A percentile compares a stretch with the other conserved stretches of the same genome.
Evolutionary conservation across 2,329 filamentous ascomycete species (phyloP).

Genomic region (Fusarium nematophilum): DNA sequence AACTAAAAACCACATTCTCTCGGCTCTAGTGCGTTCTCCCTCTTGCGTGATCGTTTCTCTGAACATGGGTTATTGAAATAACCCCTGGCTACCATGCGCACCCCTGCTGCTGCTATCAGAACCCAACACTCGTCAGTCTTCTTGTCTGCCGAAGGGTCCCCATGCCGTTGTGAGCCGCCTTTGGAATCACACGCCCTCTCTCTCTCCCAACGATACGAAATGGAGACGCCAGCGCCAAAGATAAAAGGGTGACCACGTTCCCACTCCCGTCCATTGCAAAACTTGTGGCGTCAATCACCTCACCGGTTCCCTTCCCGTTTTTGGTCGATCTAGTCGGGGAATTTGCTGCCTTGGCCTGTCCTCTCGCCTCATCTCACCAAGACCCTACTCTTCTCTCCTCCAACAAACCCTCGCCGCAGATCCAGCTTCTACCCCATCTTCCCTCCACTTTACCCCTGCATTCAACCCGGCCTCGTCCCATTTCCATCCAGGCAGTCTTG

Average conservation of each 20-base stretch:
- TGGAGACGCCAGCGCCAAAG: constrained; percentile 5
- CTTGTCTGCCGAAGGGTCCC: constrained; percentile 5
- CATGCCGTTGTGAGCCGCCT: constrained; percentile 25
- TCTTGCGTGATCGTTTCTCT: constrained; percentile 23
- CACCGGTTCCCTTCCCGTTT: constrained; percentile 36
- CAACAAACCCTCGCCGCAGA: constrained; percentile 26
- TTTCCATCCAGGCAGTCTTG: constrained; percentile 10
- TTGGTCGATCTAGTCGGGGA: constrained; percentile 23
- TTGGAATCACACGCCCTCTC: too few species aligned
- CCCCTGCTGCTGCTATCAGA: too few species aligned
- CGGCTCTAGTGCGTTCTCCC: constrained; percentile 13
- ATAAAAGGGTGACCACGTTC: constrained; percentile 32
- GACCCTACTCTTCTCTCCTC: constrained; percentile 10
- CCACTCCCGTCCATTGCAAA: constrained; percentile 40
- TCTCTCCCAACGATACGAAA: too few species aligned
- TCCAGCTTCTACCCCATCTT: constrained; percentile 22
- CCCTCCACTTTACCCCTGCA: constrained; percentile 21
- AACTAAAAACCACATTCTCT: constrained; percentile 1
- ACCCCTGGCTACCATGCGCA: constrained; percentile 34
- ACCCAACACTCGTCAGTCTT: neutral
- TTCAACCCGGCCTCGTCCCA: neutral
- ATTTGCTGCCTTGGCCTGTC: constrained; percentile 23
- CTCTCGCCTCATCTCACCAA: constrained; percentile 26
- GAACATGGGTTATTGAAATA: constrained; percentile 36
- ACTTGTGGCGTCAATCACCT: constrained; percentile 44